These are phyloP conservation scores for Lyophyllum atratum DNA, from an alignment of 768 basidiomycete species.

Conservation along the genomic window DNA sequence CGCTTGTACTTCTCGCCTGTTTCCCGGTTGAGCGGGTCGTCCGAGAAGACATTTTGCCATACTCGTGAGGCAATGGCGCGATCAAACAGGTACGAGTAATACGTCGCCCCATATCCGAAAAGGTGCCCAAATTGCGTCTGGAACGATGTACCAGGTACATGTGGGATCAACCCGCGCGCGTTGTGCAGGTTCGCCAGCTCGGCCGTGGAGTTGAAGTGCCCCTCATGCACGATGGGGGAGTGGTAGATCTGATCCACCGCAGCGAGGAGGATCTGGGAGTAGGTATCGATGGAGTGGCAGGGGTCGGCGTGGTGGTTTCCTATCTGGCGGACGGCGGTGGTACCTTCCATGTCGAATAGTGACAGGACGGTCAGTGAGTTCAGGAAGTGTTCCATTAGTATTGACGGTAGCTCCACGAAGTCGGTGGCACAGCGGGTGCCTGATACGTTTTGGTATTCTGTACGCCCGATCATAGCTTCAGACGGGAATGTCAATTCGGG, in stretches of 20 bases:
- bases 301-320: slow-evolving; percentile 77
- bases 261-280: slow-evolving; percentile 88
- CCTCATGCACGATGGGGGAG: slow-evolving; percentile 56
- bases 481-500: not conserved
- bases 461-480: slow-evolving; percentile 95
- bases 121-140: slow-evolving; percentile 97
- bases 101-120: slow-evolving; percentile 95
- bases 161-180: slow-evolving; percentile 76
- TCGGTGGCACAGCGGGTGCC: slow-evolving; percentile 98
- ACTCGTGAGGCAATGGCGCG: slow-evolving; percentile 94
- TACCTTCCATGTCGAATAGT: slow-evolving; percentile 64
- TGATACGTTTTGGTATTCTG: slow-evolving; percentile 96
- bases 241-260: slow-evolving; percentile 90
- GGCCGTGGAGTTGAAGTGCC: slow-evolving; percentile 72
- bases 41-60: slow-evolving; percentile 74
- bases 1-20: slow-evolving; percentile 81
- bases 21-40: slow-evolving; percentile 66
- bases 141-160: slow-evolving; percentile 84
- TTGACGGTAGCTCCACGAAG: slow-evolving; percentile 96
- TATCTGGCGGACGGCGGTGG: slow-evolving; percentile 43
- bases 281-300: slow-evolving; percentile 84
- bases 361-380: slow-evolving; percentile 82
- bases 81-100: slow-evolving; percentile 97
- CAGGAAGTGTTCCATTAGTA: slow-evolving; percentile 98
- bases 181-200: slow-evolving; percentile 63